phyloP scores from a whole-genome alignment of 352 stramenopile genomes.

The Pythium monospermum region DNA sequence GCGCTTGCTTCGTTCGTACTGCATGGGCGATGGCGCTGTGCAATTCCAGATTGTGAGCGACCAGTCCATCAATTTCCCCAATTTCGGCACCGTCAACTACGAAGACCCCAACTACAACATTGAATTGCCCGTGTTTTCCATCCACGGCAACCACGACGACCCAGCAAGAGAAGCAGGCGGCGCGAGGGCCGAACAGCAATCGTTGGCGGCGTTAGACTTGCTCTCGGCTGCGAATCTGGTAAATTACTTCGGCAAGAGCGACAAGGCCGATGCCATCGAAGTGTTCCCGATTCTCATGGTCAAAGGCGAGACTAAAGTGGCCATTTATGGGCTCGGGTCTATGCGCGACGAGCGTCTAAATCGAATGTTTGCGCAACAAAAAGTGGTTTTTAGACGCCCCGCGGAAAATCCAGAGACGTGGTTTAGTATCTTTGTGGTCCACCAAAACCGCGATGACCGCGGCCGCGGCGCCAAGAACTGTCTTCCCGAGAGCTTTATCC shows the following conservation, averaged over 20 bases:
- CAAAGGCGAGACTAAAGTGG: constrained; percentile 95
- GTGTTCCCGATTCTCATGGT: constrained; percentile 94
- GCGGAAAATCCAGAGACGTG: constrained; percentile 76
- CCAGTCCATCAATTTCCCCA: constrained; percentile 87
- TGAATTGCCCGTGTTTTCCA: constrained; percentile 96
- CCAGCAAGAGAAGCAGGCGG: constrained; percentile 89
- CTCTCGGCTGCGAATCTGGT: constrained; percentile 94
- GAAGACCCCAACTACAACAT: constrained; percentile 95
- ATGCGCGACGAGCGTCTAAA: constrained; percentile 98
- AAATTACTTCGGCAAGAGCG: constrained; percentile 98
- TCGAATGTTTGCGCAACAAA: constrained; percentile 95
- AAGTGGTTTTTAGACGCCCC: constrained; percentile 92
- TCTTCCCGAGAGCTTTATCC: constrained; percentile 97
- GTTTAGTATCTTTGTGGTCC: constrained; percentile 99
- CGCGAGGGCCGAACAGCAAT: constrained; percentile 31
- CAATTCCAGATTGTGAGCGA: constrained; percentile 89
- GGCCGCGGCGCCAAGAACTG: constrained; percentile 94
- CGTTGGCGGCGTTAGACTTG: constrained; percentile 95
- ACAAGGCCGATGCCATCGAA: constrained; percentile 92
- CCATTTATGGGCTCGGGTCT: constrained; percentile 96
- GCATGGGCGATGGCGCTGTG: constrained; percentile 86
- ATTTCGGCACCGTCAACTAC: constrained; percentile 94
- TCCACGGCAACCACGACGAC: constrained; percentile 99
- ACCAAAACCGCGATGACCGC: constrained; percentile 97
- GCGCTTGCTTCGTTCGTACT: constrained; percentile 94